Evolutionary conservation across 1,284 basidiomycete genomes (phyloP), one percentile per base, ranked within the genome.

Genomic region (Pascua guehoae): DNA sequence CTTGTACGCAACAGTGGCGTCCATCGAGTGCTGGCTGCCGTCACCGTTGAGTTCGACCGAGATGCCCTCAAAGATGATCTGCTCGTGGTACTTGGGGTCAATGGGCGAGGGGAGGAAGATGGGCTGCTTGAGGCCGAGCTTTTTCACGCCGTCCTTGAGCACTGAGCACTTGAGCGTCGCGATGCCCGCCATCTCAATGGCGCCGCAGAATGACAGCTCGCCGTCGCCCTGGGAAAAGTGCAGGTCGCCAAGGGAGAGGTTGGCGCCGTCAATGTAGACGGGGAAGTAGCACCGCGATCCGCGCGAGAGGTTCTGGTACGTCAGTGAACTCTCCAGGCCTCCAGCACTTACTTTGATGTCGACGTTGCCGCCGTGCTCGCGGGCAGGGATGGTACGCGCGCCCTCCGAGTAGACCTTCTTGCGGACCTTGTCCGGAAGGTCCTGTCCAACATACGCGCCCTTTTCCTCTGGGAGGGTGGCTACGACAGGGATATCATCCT

Each of bases 161-260:
- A 55, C 41, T 17, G 39, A 36, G 24, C 37, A 46, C 54, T 60
- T 53, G 12, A 53, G 51, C 5, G 58, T 56, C 12, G n/a, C 12
- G 12, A 58, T 40, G 11, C 56, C 56, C 0, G 53, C 57, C 85
- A 86, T 66, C 8, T 38, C 47, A 39, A 56, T 18, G 12, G 38
- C 51, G n/a, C 53, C 57, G 46, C 57, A 54, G 44, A 58, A 56
- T n/a, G 54, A 61, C n/a, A 56, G 46, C 78, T 87, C 86, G 54
- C 86, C 86, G 78, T 89, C 87, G 32, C 87, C 87, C 72, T 89
- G 88, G 15, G 85, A 87, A 74, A 88, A 89, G 69, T 89, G 88
- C 40, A 89, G 75, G 68, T 89, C 88, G 1, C 88, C 88, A 36
- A 89, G 83, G 0, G 86, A 86, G 5, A 89, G 76, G 66, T 87